Evolutionary conservation across 164 flowering plant species (phyloP).

Genomic region (Echeveria elegans): DNA sequence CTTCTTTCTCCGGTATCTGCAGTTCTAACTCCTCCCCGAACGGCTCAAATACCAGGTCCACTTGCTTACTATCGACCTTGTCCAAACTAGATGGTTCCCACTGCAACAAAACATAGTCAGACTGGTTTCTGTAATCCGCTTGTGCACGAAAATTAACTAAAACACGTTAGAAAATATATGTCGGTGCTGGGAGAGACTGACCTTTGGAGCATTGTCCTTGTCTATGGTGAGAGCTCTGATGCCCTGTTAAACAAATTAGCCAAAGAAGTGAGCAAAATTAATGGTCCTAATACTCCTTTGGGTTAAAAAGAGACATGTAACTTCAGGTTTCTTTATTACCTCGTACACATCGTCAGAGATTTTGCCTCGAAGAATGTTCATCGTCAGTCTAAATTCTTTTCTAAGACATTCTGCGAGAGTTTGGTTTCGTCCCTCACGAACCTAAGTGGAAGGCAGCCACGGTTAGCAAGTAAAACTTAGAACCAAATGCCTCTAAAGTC

Average conservation of each 20-base stretch:
- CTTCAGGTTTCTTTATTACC: constrained; percentile 28
- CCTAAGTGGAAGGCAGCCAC: constrained; percentile 27
- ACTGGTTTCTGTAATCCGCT: neutral
- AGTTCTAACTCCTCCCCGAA: constrained; percentile 59
- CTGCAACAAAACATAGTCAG: constrained; percentile 25
- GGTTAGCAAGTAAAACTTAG: neutral
- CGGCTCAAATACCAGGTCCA: constrained; percentile 54
- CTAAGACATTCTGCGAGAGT: constrained; percentile 63
- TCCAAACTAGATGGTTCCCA: constrained; percentile 63
- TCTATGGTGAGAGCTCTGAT: constrained; percentile 85
- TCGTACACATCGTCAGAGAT: constrained; percentile 88
- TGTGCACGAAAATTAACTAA: neutral
- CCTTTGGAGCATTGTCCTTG: constrained; percentile 91
- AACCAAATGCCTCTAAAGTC: neutral
- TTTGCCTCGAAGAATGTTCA: constrained; percentile 49
- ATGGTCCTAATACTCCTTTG: neutral
- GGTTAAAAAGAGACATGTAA: neutral
- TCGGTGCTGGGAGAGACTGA: constrained; percentile 14
- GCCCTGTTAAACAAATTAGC: constrained; percentile 36
- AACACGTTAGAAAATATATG: too few species aligned
- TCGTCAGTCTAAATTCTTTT: constrained; percentile 84
- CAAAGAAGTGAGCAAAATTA: neutral
- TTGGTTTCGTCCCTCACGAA: constrained; percentile 76
- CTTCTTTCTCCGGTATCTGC: constrained; percentile 51
- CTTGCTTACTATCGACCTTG: constrained; percentile 36